These are phyloP conservation scores for Yamadazyma kitorensis DNA, from an alignment of 805 yeast genomes.

Conservation along the genomic window DNA sequence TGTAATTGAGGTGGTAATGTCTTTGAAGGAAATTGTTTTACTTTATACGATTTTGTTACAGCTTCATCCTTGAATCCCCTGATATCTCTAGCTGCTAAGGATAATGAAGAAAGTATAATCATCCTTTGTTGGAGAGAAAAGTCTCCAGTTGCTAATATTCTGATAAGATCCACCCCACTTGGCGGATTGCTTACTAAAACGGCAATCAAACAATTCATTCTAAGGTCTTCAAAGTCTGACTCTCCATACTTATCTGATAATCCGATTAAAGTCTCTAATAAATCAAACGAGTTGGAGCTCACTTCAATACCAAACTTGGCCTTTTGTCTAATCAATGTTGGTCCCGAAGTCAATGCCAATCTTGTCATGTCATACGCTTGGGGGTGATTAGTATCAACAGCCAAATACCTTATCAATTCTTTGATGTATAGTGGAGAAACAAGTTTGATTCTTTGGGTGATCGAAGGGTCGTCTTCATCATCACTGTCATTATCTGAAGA, in stretches of 20 bases:
- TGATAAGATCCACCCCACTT: constrained; percentile 44
- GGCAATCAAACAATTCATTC: constrained; percentile 63
- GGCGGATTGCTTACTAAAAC: constrained; percentile 50
- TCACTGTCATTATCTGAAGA: constrained; percentile 27
- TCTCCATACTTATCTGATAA: constrained; percentile 57
- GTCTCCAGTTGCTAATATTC: constrained; percentile 64
- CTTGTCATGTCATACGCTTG: constrained; percentile 48
- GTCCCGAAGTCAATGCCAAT: constrained; percentile 50
- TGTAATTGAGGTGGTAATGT: constrained; percentile 49
- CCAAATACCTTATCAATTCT: constrained; percentile 61
- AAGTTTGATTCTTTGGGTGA: constrained; percentile 32
- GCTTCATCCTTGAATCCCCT: constrained; percentile 55
- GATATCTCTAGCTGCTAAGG: constrained; percentile 71
- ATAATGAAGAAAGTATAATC: constrained; percentile 61
- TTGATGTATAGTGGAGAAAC: constrained; percentile 65
- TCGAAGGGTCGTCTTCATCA: constrained; percentile 53
- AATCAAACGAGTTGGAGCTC: constrained; percentile 33
- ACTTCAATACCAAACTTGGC: constrained; percentile 56
- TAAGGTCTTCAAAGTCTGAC: constrained; percentile 58
- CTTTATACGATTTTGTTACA: constrained; percentile 34
- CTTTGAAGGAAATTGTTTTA: constrained; percentile 33
- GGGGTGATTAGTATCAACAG: constrained; percentile 41
- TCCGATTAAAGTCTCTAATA: constrained; percentile 51
- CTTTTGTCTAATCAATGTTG: constrained; percentile 66
- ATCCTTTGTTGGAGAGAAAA: constrained; percentile 78